These are phyloP conservation scores for Geotrichum siamense DNA, from an alignment of 1,139 yeast genomes.

Conservation along the genomic window DNA sequence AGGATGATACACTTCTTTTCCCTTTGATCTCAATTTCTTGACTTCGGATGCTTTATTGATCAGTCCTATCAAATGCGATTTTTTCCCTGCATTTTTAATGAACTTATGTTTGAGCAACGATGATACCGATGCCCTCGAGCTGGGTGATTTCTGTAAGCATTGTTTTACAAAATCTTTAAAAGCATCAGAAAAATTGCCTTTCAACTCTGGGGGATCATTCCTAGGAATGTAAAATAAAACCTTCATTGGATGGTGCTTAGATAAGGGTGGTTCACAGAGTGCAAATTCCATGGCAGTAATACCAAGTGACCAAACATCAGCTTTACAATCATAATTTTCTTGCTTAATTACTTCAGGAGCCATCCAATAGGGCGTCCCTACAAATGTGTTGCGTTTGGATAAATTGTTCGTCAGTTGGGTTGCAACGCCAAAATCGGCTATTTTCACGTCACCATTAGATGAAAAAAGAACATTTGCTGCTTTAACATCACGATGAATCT, in stretches of 20 bases:
- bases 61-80: slow-evolving; percentile 30
- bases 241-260: slow-evolving; percentile 70
- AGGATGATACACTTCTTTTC: slow-evolving; percentile 21
- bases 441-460: slow-evolving; percentile 63
- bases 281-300: slow-evolving; percentile 80
- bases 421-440: slow-evolving; percentile 96
- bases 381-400: slow-evolving; percentile 80
- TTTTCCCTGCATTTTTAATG: slow-evolving; percentile 42
- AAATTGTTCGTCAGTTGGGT: slow-evolving; percentile 76
- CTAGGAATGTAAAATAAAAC: slow-evolving; percentile 57
- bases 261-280: slow-evolving; percentile 77
- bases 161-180: slow-evolving; percentile 55
- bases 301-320: slow-evolving; percentile 96
- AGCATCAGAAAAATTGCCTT: slow-evolving; percentile 42
- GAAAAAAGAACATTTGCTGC: slow-evolving; percentile 74
- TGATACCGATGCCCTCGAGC: slow-evolving; percentile 49
- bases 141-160: slow-evolving; percentile 61
- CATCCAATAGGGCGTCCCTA: slow-evolving; percentile 99
- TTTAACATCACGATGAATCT: slow-evolving; percentile 76
- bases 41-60: slow-evolving; percentile 25
- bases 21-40: slow-evolving; percentile 17
- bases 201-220: slow-evolving; percentile 44
- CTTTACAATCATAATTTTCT: slow-evolving; percentile 78
- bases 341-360: slow-evolving; percentile 93
- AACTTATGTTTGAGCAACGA: slow-evolving; percentile 57